phyloP scores from a whole-genome alignment of 2,329 filamentous ascomycete species.

The Nemania serpens region DNA sequence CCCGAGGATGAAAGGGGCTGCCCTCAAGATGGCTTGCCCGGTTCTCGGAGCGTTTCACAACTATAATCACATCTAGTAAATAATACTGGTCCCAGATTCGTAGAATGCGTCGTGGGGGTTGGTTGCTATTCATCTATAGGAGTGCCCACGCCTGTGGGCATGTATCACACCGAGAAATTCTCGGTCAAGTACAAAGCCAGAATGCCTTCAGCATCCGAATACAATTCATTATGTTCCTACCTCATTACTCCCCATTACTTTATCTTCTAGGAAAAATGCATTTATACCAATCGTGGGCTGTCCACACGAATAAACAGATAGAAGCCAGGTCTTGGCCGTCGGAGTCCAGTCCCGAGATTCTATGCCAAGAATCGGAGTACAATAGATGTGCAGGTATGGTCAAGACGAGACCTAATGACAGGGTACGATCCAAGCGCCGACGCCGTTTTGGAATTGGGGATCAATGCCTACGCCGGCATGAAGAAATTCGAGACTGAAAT shows the following conservation, averaged over 20 bases:
- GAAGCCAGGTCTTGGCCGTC: neutral
- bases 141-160: slow-evolving; percentile 3
- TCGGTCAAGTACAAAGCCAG: slow-evolving; percentile 7
- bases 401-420: slow-evolving; percentile 28
- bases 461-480: slow-evolving; percentile 38
- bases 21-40: neutral
- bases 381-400: neutral
- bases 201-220: neutral
- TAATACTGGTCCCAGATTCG: no score
- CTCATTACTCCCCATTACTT: slow-evolving; percentile 25
- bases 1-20: neutral
- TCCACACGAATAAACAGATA: slow-evolving; percentile 12
- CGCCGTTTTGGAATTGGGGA: slow-evolving; percentile 37
- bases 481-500: slow-evolving; percentile 39
- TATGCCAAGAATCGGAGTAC: slow-evolving; percentile 15
- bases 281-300: slow-evolving; percentile 20
- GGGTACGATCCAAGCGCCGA: slow-evolving; percentile 40
- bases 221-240: slow-evolving; percentile 1
- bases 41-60: neutral
- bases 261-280: slow-evolving; percentile 13
- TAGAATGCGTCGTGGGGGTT: slow-evolving; percentile 3
- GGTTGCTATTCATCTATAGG: slow-evolving; percentile 14
- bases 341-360: neutral
- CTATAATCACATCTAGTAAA: neutral
- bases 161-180: neutral